Evolutionary conservation across 176 grass and related monocot genomes (phyloP), one percentile per base, ranked within the genome.

Genomic region (Musa beccarii): DNA sequence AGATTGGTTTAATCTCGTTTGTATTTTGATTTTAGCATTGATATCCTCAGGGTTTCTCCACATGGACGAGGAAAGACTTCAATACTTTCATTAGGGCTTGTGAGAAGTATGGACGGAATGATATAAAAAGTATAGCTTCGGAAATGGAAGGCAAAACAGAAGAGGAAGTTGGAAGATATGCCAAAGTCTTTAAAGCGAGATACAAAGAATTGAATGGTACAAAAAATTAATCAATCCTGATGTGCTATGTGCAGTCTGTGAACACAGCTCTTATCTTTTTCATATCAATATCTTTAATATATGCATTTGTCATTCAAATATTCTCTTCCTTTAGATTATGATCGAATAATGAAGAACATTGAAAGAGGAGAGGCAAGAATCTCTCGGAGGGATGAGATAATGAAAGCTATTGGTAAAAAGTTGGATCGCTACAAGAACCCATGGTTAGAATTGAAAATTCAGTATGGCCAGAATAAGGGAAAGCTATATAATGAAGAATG

Each of bases 401-500:
- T 90, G 87, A 88, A 75, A 76, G 94, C 94, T 28, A 85, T 97
- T 49, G 91, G 86, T 21, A 97, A 97, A 79, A 97, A 97, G 75
- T 79, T 93, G 54, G 90, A 97, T 63, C 90, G 90, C 78, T 97
- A 97, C 79, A 97, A 90, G 80, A 97, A 97, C 71, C 90, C 94
- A 76, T 97, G 90, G 94, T 78, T 93, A 28, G 94, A 97, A 76
- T 73, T 97, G 81, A 97, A 89, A 84, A 88, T 97, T 81, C 94
- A 97, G 66, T 97, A 97, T 61, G 94, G 94, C 66, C 88, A 93
- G 77, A 97, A 93, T 69, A 97, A 97, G 72, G 90, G 94, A n/a
- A 97, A 97, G 82, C 82, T 97, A 62, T 97, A 97, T 64, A 93
- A 89, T 19, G 93, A 96, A 78, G 93, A 96, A 86, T 96, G 93